Conservation (phyloP, 2,329 filamentous ascomycete genomes). For the Verticillium alfalfae region DNA sequence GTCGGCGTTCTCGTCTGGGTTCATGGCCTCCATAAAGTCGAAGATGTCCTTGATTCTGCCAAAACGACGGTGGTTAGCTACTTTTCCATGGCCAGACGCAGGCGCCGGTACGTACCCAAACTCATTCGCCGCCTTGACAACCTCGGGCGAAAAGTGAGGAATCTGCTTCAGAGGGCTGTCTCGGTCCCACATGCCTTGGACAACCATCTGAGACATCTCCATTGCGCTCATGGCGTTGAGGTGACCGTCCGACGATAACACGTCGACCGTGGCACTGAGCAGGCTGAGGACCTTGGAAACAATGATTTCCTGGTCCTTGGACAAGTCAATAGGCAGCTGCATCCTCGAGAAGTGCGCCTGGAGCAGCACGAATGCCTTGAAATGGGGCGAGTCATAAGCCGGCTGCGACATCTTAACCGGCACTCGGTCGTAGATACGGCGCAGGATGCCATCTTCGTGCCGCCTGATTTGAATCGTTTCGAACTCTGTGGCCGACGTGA, state of each 20-base stretch:
- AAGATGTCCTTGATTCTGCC: constrained; percentile 83
- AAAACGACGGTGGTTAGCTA: not conserved
- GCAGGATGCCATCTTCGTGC: constrained; percentile 82
- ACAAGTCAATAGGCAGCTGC: constrained; percentile 91
- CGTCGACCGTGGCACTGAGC: constrained; percentile 87
- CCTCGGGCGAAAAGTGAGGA: constrained; percentile 82
- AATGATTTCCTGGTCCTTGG: constrained; percentile 90
- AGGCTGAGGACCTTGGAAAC: constrained; percentile 80
- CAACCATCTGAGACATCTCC: constrained; percentile 99
- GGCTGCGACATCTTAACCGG: constrained; percentile 92
- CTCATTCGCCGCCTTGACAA: constrained; percentile 75
- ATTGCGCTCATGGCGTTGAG: constrained; percentile 97
- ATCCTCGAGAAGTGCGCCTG: constrained; percentile 97
- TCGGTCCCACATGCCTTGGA: constrained; percentile 98
- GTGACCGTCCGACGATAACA: constrained; percentile 91
- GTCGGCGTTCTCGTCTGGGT: constrained; percentile 83
- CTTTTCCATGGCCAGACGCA: not conserved
- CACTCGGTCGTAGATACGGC: constrained; percentile 87
- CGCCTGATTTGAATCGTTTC: constrained; percentile 91
- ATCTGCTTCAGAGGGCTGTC: constrained; percentile 97
- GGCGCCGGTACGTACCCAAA: constrained; percentile 54
- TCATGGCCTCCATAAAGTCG: constrained; percentile 99
- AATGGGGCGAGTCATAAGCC: constrained; percentile 88
- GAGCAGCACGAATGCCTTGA: constrained; percentile 95
- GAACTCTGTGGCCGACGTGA: constrained; percentile 95